phyloP scores from a whole-genome alignment of 352 stramenopile species.

The Pythium myriotylum region DNA sequence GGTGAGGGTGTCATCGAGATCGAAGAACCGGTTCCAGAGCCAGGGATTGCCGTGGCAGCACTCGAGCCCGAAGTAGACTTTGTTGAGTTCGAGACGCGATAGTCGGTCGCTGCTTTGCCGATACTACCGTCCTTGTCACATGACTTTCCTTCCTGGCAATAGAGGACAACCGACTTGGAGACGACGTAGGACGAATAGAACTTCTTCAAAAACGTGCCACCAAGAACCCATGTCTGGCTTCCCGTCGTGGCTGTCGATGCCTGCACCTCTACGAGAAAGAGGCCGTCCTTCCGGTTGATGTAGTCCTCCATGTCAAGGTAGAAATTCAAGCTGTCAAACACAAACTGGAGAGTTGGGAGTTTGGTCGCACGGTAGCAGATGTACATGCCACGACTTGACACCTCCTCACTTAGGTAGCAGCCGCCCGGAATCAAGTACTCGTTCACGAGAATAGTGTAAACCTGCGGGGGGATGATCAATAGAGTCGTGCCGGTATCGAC shows the following conservation, averaged over 20 bases:
- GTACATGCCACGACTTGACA: constrained; percentile 42
- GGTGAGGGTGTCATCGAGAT: constrained; percentile 1
- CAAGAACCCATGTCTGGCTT: constrained; percentile 71
- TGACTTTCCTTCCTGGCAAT: constrained; percentile 54
- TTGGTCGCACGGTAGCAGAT: constrained; percentile 49
- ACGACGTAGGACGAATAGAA: constrained; percentile 78
- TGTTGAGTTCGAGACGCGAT: too few relatives aligned
- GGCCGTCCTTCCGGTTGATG: constrained; percentile 21
- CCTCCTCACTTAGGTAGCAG: constrained; percentile 35
- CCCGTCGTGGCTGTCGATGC: constrained; percentile 3
- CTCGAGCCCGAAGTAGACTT: too few relatives aligned
- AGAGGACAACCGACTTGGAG: constrained; percentile 64
- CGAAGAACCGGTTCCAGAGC: neutral
- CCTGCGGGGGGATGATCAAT: constrained; percentile 28
- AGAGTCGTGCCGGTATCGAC: constrained; percentile 47
- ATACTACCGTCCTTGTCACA: constrained; percentile 18
- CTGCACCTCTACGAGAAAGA: constrained; percentile 32
- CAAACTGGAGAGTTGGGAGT: constrained; percentile 56
- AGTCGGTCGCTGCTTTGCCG: neutral
- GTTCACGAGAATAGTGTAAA: constrained; percentile 41
- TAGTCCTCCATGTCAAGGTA: constrained; percentile 67
- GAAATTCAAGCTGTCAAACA: constrained; percentile 60
- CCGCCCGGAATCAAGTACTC: constrained; percentile 43
- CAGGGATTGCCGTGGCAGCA: too few relatives aligned
- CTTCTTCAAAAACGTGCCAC: constrained; percentile 75